These are phyloP conservation scores for Periconia sp. DNA, from an alignment of 2,329 filamentous ascomycete species.

Conservation along the genomic window DNA sequence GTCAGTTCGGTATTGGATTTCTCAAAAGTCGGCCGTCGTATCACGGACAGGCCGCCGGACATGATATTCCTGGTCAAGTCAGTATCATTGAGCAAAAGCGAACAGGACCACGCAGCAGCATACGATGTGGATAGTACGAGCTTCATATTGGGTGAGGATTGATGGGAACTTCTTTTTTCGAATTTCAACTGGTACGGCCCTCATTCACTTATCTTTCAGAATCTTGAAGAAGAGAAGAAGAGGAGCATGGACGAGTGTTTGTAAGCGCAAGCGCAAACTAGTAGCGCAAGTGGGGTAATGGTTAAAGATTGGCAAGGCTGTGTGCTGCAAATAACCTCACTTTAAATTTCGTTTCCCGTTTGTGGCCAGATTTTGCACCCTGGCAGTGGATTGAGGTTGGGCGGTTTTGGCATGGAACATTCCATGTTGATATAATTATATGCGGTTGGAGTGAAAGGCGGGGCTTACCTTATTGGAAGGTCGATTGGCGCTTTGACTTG, in stretches of 20 bases:
- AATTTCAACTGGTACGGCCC: not conserved
- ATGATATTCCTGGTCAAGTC: conserved; percentile 80
- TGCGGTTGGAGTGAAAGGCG: not conserved
- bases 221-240: not conserved
- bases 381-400: no score
- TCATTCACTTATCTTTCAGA: not conserved
- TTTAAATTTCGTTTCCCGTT: no score
- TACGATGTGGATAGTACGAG: conserved; percentile 86
- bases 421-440: no score
- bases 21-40: conserved; percentile 73
- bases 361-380: no score
- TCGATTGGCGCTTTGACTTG: conserved; percentile 10
- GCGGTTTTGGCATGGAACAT: no score
- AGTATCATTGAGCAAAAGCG: conserved; percentile 14
- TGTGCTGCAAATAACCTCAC: no score
- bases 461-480: not conserved
- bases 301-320: no score
- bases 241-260: conserved; percentile 13
- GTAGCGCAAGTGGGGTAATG: not conserved
- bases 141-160: conserved; percentile 60
- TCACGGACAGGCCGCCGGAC: conserved; percentile 78
- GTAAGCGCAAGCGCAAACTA: conserved; percentile 13
- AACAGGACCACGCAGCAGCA: conserved; percentile 35
- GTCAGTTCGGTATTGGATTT: conserved; percentile 94
- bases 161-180: not conserved